Base-by-base conservation (phyloP, 179 eudicot genomes). In the Beta corolliflora region DNA sequence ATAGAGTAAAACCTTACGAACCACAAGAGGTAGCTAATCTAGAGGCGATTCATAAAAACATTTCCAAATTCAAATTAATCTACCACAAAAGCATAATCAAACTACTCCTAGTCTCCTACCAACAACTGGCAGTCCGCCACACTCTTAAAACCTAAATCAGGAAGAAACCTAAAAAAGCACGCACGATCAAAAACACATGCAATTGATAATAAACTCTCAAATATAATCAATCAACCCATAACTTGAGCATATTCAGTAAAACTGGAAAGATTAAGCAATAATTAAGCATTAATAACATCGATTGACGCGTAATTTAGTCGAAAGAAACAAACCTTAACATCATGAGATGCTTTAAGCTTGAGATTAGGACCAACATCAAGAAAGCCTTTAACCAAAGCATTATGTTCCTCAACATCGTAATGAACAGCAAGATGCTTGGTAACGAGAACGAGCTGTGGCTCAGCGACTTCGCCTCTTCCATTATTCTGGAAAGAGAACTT, bases 401-500 rank as follows among this genome's bases (percentile, higher is more conserved):
- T 90, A 60, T 76, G 87, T 14, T 91, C 91, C 41, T 89, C 94
- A 15, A 94, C 83, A 80, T 95, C 98, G 72, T 91, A 95, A 55
- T 87, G 88, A 68, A 91, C 76, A 5, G 93, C 86, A 6, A 94
- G 85, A 69, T 89, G 79, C 86, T 92, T 94, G 3, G 95, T 89
- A 56, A 81, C 77, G 36, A 95, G 63, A 16, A 87, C 82, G 53
- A 95, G 3, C 61, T 91, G 98, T 13, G 97, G 98, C 1, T 91
- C 93, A 46, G 81, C 83, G 12, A 96, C 56, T 25, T 94, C 88
- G 7, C 97, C 98, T 55, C 77, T 87, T 12, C 76, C 79, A 85
- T 84, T 84, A 80, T 92, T 96, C 77, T 86, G 91, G 65, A 96
- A 94, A 1, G 88, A 81, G 54, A 96, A 78, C 85, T 94, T 96